Evolutionary conservation across 2,329 filamentous ascomycete species (phyloP).

Genomic region (Penicillium digitatum): DNA sequence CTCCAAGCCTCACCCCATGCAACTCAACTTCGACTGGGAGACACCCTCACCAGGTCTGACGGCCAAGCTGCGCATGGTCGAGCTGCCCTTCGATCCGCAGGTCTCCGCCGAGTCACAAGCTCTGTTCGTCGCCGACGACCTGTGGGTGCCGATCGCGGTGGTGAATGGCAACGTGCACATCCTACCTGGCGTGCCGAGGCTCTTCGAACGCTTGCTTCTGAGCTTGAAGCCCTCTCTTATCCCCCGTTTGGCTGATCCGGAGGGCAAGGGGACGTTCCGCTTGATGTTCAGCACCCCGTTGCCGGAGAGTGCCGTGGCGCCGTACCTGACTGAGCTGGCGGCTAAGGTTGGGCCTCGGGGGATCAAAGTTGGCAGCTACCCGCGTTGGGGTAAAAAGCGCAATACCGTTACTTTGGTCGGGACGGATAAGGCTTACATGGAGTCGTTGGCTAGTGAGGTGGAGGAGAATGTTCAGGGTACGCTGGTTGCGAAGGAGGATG

Average conservation of each 20-base stretch:
- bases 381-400: conserved; percentile 77
- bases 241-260: conserved; percentile 70
- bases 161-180: conserved; percentile 95
- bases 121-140: conserved; percentile 70
- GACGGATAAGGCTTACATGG: conserved; percentile 70
- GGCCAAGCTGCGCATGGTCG: conserved; percentile 86
- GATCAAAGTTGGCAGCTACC: conserved; percentile 93
- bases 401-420: conserved; percentile 89
- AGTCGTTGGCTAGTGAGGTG: conserved; percentile 74
- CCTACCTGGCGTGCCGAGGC: conserved; percentile 77
- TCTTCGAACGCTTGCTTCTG: conserved; percentile 77
- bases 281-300: conserved; percentile 83
- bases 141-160: conserved; percentile 87
- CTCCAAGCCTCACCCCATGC: conserved; percentile 66
- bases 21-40: conserved; percentile 80
- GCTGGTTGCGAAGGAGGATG: conserved; percentile 66
- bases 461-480: conserved; percentile 70
- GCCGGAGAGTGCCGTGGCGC: conserved; percentile 79
- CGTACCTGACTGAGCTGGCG: conserved; percentile 76
- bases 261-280: conserved; percentile 74
- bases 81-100: conserved; percentile 70
- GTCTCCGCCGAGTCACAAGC: conserved; percentile 66
- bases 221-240: conserved; percentile 68
- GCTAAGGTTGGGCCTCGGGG: conserved; percentile 67
- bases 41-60: conserved; percentile 70